These are phyloP conservation scores for Xenosphaeropsis pyriputrescens DNA, from an alignment of 2,329 filamentous ascomycete species.

Conservation along the genomic window DNA sequence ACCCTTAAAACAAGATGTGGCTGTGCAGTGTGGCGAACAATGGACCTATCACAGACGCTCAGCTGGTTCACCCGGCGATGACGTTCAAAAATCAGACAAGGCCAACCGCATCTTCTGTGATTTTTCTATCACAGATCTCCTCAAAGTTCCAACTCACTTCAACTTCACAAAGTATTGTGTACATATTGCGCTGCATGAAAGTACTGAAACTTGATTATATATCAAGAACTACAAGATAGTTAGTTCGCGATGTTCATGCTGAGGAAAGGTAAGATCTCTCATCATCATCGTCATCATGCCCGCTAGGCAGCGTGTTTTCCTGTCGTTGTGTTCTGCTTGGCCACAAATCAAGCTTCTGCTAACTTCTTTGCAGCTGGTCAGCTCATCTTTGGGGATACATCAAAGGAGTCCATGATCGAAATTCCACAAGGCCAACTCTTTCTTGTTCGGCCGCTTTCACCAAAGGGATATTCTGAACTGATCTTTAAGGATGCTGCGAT, in stretches of 20 bases:
- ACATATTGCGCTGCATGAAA: too few relatives aligned
- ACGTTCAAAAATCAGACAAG: too few relatives aligned
- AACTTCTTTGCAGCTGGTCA: conserved; percentile 54
- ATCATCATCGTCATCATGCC: conserved; percentile 3
- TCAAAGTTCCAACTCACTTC: too few relatives aligned
- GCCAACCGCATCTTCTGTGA: too few relatives aligned
- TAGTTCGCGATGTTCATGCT: conserved; percentile 35
- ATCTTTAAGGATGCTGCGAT: conserved; percentile 96
- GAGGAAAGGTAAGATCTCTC: conserved; percentile 30
- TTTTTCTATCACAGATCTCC: too few relatives aligned
- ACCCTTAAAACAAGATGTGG: too few relatives aligned
- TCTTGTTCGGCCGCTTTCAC: conserved; percentile 84
- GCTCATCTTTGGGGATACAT: conserved; percentile 70
- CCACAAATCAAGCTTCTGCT: conserved; percentile 8
- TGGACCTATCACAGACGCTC: too few relatives aligned
- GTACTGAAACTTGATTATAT: too few relatives aligned
- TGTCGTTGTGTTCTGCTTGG: conserved; percentile 5
- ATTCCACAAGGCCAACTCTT: conserved; percentile 94
- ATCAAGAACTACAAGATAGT: too few relatives aligned
- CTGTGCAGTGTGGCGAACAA: too few relatives aligned
- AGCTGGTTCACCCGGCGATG: too few relatives aligned
- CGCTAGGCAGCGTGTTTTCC: conserved; percentile 12
- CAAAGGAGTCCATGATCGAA: conserved; percentile 83
- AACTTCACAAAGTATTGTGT: too few relatives aligned
- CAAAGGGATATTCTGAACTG: conserved; percentile 95